These are phyloP conservation scores for Sporothrix euskadiensis DNA, from an alignment of 2,329 filamentous ascomycete genomes.

Conservation along the genomic window DNA sequence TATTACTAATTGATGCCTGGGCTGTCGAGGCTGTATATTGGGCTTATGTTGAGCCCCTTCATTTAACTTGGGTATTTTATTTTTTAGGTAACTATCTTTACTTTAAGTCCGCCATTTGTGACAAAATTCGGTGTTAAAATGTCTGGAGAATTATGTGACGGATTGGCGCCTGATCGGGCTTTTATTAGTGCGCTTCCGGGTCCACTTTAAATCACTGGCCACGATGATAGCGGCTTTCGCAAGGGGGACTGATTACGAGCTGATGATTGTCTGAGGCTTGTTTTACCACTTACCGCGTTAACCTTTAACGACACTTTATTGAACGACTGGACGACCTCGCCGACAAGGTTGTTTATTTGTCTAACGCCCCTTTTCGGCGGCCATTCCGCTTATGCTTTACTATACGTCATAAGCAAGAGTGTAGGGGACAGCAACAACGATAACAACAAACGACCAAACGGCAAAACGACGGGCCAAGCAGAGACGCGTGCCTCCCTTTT, in stretches of 20 bases:
- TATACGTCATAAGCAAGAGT: background rate
- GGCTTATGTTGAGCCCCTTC: no score
- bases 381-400: background rate
- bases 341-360: background rate
- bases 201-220: background rate
- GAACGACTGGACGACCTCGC: background rate
- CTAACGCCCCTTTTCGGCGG: background rate
- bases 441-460: background rate
- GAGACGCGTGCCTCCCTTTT: background rate
- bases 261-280: background rate
- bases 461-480: background rate
- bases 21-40: background rate
- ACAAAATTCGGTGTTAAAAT: background rate
- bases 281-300: background rate
- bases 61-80: background rate
- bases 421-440: background rate
- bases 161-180: background rate
- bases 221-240: background rate
- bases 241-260: background rate
- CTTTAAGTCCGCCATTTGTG: background rate
- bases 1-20: background rate
- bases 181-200: conserved; percentile 8
- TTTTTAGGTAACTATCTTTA: background rate
- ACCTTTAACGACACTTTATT: background rate
- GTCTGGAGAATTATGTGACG: background rate